A percentile compares a stretch with the other conserved stretches of the same genome.
Evolutionary conservation across 1,284 basidiomycete species (phyloP).

Genomic region (Agroathelia rolfsii): DNA sequence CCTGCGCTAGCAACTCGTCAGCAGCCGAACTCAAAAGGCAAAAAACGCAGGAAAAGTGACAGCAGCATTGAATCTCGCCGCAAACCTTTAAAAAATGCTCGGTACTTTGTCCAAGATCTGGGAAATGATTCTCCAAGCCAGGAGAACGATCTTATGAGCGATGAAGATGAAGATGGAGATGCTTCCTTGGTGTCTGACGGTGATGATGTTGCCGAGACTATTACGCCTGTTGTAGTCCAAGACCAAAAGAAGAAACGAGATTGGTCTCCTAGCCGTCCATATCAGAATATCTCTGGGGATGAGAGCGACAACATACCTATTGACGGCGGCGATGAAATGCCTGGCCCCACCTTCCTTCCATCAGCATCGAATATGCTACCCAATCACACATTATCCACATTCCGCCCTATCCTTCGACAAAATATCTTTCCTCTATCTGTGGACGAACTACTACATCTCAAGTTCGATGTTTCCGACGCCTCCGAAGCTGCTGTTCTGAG

Average conservation of each 20-base stretch:
- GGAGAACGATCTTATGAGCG: too few species aligned
- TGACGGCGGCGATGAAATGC: slow-evolving; percentile 5
- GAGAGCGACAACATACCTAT: slow-evolving; percentile 20
- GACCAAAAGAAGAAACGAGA: slow-evolving; percentile 25
- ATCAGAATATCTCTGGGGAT: slow-evolving; percentile 44
- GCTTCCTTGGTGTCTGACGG: too few species aligned
- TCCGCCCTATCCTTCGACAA: slow-evolving; percentile 28
- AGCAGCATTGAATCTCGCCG: too few species aligned
- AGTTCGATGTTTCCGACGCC: slow-evolving; percentile 9
- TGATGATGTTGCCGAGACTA: too few species aligned
- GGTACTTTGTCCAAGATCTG: too few species aligned
- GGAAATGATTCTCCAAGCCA: too few species aligned
- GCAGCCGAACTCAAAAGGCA: too few species aligned
- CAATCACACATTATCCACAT: slow-evolving; percentile 29
- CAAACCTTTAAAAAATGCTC: too few species aligned
- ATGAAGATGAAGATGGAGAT: too few species aligned
- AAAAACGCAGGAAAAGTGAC: too few species aligned
- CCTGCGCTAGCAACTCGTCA: too few species aligned
- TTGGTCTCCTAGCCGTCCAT: slow-evolving; percentile 45
- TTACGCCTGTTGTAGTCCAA: too few species aligned
- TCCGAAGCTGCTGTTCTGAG: slow-evolving; percentile 29
- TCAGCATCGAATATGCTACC: slow-evolving; percentile 7
- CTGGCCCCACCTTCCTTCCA: slow-evolving; percentile 4
- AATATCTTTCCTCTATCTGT: slow-evolving; percentile 36
- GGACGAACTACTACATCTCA: slow-evolving; percentile 26